Evolutionary conservation across 345 rosid species (phyloP).

Genomic region (Boechera retrofracta): DNA sequence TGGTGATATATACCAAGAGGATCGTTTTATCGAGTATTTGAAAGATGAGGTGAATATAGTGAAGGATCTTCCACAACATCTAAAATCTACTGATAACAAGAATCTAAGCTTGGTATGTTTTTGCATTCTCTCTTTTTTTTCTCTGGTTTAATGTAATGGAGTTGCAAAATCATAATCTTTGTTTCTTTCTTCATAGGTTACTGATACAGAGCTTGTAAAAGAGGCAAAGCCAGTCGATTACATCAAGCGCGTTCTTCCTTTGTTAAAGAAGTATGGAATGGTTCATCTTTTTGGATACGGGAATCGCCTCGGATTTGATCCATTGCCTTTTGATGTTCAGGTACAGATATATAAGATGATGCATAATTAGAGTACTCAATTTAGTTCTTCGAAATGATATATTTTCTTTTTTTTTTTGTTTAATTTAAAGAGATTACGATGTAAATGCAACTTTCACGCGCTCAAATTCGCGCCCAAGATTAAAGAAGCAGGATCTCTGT

Average conservation of each 20-base stretch:
- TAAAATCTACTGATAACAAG: slow-evolving; percentile 62
- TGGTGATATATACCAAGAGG: slow-evolving; percentile 82
- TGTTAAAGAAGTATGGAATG: slow-evolving; percentile 58
- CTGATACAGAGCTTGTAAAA: slow-evolving; percentile 80
- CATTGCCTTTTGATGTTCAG: slow-evolving; percentile 77
- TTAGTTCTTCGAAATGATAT: slow-evolving; percentile 18
- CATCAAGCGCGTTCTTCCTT: slow-evolving; percentile 62
- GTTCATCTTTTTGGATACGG: slow-evolving; percentile 92
- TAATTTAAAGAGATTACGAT: slow-evolving; percentile 67
- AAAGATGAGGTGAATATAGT: slow-evolving; percentile 68
- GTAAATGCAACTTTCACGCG: slow-evolving; percentile 96
- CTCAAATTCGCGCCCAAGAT: slow-evolving; percentile 76
- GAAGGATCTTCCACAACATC: slow-evolving; percentile 75
- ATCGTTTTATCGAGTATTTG: slow-evolving; percentile 60
- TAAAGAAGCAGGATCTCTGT: slow-evolving; percentile 65
- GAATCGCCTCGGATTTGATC: slow-evolving; percentile 92
- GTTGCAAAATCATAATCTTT: slow-evolving; percentile 9
- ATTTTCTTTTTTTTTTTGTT: not conserved
- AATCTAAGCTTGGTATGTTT: slow-evolving; percentile 68
- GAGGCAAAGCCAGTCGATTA: slow-evolving; percentile 83
- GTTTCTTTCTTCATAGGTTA: slow-evolving; percentile 55
- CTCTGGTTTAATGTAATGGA: not conserved
- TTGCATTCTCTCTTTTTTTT: not conserved
- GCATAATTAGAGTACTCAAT: not conserved
- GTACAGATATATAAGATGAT: slow-evolving; percentile 43